A percentile compares a stretch with the other conserved stretches of the same genome.
Conservation (phyloP, 1,284 basidiomycete species). For the Takashimella koratensis region DNA sequence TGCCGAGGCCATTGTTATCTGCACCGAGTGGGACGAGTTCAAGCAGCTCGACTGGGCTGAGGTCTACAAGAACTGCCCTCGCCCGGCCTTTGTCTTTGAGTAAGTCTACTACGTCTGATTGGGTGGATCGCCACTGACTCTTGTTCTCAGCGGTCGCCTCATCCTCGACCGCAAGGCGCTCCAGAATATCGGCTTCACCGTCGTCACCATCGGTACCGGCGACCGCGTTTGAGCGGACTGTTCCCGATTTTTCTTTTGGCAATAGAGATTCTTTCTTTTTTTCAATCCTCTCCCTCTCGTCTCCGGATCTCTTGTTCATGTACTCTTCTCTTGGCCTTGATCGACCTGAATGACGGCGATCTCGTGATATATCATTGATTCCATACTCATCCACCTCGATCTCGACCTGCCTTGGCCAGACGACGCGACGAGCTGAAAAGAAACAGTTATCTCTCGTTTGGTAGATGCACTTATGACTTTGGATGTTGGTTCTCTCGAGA, state of each 20-base stretch:
- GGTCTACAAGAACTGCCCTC: constrained; percentile 84
- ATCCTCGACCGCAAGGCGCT: constrained; percentile 77
- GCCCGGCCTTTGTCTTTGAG: constrained; percentile 95
- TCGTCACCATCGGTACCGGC: constrained; percentile 53
- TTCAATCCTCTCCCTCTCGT: background rate
- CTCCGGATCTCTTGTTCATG: background rate
- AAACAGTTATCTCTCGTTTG: no score
- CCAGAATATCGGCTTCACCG: constrained; percentile 87
- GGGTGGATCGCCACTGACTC: background rate
- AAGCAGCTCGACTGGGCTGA: constrained; percentile 79
- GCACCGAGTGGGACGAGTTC: constrained; percentile 96
- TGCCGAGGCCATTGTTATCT: constrained; percentile 86
- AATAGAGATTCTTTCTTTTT: background rate
- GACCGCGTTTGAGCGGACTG: constrained; percentile 34
- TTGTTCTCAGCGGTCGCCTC: constrained; percentile 37
- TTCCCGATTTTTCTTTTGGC: background rate
- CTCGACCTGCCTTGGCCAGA: background rate
- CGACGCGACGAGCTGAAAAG: no score
- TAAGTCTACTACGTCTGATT: constrained; percentile 11
- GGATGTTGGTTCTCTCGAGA: no score
- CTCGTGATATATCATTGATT: background rate
- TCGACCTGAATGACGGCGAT: background rate
- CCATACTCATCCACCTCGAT: background rate
- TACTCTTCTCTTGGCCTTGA: background rate
- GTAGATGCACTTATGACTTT: no score